Base-by-base conservation (phyloP, 2,329 filamentous ascomycete genomes). In the Bipolaris sorokiniana region DNA sequence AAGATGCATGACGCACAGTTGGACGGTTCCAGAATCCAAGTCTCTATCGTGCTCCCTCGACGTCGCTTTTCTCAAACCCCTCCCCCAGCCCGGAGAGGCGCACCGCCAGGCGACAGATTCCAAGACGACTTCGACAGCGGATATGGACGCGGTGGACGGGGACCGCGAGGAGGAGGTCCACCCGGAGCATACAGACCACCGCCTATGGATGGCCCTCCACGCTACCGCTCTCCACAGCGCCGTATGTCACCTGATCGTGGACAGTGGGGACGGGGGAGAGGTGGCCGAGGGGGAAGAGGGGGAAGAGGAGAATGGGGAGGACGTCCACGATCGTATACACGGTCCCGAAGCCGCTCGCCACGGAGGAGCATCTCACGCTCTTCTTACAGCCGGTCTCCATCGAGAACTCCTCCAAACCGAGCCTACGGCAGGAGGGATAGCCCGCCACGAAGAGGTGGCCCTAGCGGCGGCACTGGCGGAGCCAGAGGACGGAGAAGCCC, bases 1-100 rank as follows among this genome's bases (percentile, higher is more conserved):
- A 91, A 96, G 74, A 98, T 99, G 95, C 95, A 99, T 77, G 95
- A 99, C 79, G 92, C 91, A n/a, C 91, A 96, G 72, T 80, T 97
- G 26, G 93, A 97, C 76, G 92, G 92, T 49, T 86, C 88, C 20
- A 83, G 87, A 37, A 88, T 97, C 70, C 90, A 89, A 70, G 93
- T 97, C 47, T 95, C 91, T 42, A 95, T 97, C 64, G 91, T 97
- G 23, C 82, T 96, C 34, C 92, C 92, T 0, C 86, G 90, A 48
- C 88, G 90, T 69, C 91, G 92, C 67, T 91, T 97, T 70, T 93
- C 91, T 6, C 87, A 87, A 16, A 87, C 90, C 44, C 93, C 93
- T 15, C 91, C 91, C 1, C 85, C 85, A 5, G 86, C 89, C 49
- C 85, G 88, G 48, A 84, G 85, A 48, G 84, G 85, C 56, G 70